These are phyloP conservation scores for Amylostereum areolatum DNA, from an alignment of 1,284 basidiomycete species.

Conservation along the genomic window DNA sequence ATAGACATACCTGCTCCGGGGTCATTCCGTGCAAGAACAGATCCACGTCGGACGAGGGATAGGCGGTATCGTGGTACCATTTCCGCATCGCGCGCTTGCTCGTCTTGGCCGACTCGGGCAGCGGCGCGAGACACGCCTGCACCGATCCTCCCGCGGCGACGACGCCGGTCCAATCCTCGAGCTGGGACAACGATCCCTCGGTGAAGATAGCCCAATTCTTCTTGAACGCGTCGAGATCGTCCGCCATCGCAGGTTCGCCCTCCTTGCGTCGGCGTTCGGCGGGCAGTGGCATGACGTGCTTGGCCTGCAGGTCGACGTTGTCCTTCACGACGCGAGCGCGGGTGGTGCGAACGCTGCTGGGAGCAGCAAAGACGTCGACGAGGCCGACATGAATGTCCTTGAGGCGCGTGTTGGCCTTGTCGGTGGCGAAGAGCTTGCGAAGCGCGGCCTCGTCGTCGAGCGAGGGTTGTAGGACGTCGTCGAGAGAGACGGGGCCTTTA, in stretches of 20 bases:
- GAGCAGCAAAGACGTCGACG: too few species aligned
- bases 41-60: constrained; percentile 57
- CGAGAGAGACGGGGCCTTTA: constrained; percentile 27
- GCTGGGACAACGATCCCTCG: constrained; percentile 41
- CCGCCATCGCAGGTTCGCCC: too few species aligned
- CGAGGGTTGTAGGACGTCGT: constrained; percentile 38
- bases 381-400: too few species aligned
- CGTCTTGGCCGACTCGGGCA: constrained; percentile 37
- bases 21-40: constrained; percentile 55
- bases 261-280: too few species aligned
- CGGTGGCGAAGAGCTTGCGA: too few species aligned
- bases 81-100: constrained; percentile 51
- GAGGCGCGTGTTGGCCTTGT: too few species aligned
- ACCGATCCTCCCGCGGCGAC: constrained; percentile 56
- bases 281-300: too few species aligned
- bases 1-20: constrained; percentile 29
- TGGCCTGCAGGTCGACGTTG: too few species aligned
- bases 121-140: constrained; percentile 46
- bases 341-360: too few species aligned
- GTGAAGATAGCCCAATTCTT: too few species aligned
- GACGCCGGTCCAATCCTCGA: constrained; percentile 45
- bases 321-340: too few species aligned
- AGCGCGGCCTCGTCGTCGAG: constrained; percentile 44
- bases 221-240: too few species aligned
- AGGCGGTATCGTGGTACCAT: constrained; percentile 45